Conservation (phyloP, 495 filamentous ascomycete species). For the Tuber aestivum region DNA sequence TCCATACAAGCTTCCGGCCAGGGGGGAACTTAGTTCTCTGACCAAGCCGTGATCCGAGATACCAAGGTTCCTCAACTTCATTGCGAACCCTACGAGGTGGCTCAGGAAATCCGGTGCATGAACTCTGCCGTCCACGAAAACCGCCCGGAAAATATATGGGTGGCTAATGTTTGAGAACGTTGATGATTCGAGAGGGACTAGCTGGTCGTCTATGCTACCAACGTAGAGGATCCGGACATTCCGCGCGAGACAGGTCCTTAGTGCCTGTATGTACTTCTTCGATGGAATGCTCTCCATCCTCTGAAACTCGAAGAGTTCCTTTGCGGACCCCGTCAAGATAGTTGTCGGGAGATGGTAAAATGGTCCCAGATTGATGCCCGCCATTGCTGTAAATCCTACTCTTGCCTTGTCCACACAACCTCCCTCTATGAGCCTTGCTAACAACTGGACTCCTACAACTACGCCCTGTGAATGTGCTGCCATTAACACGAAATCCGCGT, state of each 20-base stretch:
- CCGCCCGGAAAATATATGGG: slow-evolving; percentile 86
- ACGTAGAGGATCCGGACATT: slow-evolving; percentile 78
- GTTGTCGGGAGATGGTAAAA: slow-evolving; percentile 64
- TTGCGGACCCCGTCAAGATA: slow-evolving; percentile 74
- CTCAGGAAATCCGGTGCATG: slow-evolving; percentile 92
- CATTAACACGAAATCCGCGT: slow-evolving; percentile 81
- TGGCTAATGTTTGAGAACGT: slow-evolving; percentile 76
- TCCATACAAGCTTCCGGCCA: slow-evolving; percentile 84
- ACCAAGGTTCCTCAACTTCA: slow-evolving; percentile 89
- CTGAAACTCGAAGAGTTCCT: slow-evolving; percentile 89
- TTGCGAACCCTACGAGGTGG: slow-evolving; percentile 83
- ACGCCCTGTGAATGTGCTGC: slow-evolving; percentile 95
- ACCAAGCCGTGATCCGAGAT: slow-evolving; percentile 89
- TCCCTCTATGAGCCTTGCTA: slow-evolving; percentile 75
- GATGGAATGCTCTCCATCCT: slow-evolving; percentile 72
- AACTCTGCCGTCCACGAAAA: slow-evolving; percentile 88
- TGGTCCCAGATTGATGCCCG: slow-evolving; percentile 87
- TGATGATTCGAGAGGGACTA: slow-evolving; percentile 88
- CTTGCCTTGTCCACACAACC: slow-evolving; percentile 40
- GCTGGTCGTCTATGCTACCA: slow-evolving; percentile 93
- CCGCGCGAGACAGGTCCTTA: slow-evolving; percentile 65
- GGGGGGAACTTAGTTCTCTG: slow-evolving; percentile 76
- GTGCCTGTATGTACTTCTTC: slow-evolving; percentile 67
- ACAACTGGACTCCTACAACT: slow-evolving; percentile 85
- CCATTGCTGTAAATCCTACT: slow-evolving; percentile 45